Evolutionary conservation across 192 early-diverging fungal genomes (phyloP).

Genomic region (Podila verticillata): DNA sequence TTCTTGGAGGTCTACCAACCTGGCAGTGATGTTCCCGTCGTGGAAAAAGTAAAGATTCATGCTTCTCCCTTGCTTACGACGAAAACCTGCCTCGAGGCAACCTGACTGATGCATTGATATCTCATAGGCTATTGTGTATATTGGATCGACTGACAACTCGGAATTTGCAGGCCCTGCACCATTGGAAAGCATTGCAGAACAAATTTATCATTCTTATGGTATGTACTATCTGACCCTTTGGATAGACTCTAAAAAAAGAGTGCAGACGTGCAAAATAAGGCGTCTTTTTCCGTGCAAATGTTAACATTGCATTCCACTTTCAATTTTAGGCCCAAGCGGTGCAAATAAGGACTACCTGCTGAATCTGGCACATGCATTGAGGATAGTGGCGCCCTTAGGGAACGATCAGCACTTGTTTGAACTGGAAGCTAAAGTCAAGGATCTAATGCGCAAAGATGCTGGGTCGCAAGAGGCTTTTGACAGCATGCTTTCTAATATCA

Average conservation of each 20-base stretch:
- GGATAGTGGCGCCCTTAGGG: constrained; percentile 57
- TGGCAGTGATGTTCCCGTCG: constrained; percentile 40
- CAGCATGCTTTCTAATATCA: constrained; percentile 27
- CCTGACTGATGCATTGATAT: not conserved
- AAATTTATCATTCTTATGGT: constrained; percentile 72
- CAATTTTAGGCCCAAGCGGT: constrained; percentile 67
- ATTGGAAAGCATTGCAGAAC: constrained; percentile 65
- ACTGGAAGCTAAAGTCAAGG: constrained; percentile 63
- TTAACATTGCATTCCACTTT: not conserved
- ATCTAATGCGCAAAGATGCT: constrained; percentile 38
- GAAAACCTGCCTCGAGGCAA: too few relatives aligned
- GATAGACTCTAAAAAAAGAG: not conserved
- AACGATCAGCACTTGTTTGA: constrained; percentile 68
- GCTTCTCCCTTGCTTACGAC: too few relatives aligned
- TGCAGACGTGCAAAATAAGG: not conserved
- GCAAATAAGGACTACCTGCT: constrained; percentile 77
- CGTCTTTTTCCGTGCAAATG: constrained; percentile 5
- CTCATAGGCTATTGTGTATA: constrained; percentile 78
- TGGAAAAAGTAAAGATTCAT: constrained; percentile 58
- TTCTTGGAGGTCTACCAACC: constrained; percentile 69
- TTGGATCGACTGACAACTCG: constrained; percentile 78
- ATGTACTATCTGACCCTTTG: not conserved
- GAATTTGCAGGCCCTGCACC: constrained; percentile 80
- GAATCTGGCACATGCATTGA: constrained; percentile 69
- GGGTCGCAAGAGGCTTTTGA: constrained; percentile 43